Conservation (phyloP, 345 rosid genomes). For the Erodium maritimum region DNA sequence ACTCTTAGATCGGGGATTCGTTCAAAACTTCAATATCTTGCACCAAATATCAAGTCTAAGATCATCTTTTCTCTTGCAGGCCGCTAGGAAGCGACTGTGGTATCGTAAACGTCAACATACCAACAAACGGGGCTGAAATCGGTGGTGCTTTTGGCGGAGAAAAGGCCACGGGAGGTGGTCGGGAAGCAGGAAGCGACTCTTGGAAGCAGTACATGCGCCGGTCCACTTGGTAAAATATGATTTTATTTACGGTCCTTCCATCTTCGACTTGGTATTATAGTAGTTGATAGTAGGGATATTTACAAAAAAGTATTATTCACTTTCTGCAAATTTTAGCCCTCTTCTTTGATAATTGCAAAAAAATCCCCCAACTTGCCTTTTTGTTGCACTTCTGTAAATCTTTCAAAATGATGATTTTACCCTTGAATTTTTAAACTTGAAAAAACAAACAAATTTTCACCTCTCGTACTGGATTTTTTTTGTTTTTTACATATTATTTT, state of each 20-base stretch:
- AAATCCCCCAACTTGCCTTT: too few species aligned
- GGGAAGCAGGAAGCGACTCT: constrained; percentile 97
- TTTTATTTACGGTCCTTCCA: background rate
- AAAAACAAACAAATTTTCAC: too few species aligned
- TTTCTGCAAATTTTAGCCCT: too few species aligned
- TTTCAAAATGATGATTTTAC: background rate
- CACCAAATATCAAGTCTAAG: background rate
- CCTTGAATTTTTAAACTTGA: too few species aligned
- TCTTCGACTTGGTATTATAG: background rate
- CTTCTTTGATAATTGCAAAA: too few species aligned
- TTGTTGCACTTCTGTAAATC: background rate
- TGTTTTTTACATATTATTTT: too few species aligned
- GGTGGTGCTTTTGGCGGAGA: constrained; percentile 98
- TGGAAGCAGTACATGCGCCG: constrained; percentile 99
- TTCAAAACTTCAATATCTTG: background rate
- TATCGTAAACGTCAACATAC: constrained; percentile 87
- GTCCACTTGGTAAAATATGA: constrained; percentile 64
- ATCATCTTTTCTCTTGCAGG: constrained; percentile 22
- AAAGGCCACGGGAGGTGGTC: constrained; percentile 94
- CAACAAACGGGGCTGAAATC: constrained; percentile 98
- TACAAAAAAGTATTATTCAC: too few species aligned
- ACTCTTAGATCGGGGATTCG: background rate
- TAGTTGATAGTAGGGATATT: too few species aligned
- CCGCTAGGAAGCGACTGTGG: constrained; percentile 95
- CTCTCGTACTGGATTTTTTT: too few species aligned